Conservation (phyloP, 768 basidiomycete species). For the Ramaria sp. region DNA sequence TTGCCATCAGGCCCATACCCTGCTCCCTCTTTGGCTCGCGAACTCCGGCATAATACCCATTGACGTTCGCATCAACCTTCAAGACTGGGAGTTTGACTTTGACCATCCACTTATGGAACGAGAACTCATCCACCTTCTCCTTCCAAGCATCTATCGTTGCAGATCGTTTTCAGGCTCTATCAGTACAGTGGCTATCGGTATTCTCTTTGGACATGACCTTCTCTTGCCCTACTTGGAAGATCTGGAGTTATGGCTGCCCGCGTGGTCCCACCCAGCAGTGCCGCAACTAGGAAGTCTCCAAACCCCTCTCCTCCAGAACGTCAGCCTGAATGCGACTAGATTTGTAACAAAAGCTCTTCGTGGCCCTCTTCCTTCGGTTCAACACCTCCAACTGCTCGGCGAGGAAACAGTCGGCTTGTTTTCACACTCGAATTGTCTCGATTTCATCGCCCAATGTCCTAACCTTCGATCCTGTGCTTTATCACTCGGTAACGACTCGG, state of each 20-base stretch:
- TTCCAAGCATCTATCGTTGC: background rate
- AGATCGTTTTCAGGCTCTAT: background rate
- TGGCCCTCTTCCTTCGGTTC: background rate
- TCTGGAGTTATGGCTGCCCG: background rate
- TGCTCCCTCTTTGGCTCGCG: background rate
- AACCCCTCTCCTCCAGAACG: background rate
- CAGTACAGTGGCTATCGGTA: background rate
- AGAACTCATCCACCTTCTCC: background rate
- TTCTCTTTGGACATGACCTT: background rate
- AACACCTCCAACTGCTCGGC: background rate
- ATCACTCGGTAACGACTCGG: background rate
- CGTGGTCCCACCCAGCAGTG: background rate
- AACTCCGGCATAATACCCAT: background rate
- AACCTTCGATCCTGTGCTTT: background rate
- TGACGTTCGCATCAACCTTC: background rate
- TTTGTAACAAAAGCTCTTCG: background rate
- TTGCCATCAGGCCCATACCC: background rate
- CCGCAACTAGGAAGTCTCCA: background rate
- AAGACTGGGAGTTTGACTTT: background rate
- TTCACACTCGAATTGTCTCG: background rate
- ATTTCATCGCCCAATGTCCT: background rate
- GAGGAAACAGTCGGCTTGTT: background rate
- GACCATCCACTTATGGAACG: background rate
- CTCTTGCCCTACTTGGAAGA: background rate
- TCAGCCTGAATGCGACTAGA: background rate